Base-by-base conservation (phyloP, 805 yeast genomes). In the Kodamaea hsintzibuensis region DNA sequence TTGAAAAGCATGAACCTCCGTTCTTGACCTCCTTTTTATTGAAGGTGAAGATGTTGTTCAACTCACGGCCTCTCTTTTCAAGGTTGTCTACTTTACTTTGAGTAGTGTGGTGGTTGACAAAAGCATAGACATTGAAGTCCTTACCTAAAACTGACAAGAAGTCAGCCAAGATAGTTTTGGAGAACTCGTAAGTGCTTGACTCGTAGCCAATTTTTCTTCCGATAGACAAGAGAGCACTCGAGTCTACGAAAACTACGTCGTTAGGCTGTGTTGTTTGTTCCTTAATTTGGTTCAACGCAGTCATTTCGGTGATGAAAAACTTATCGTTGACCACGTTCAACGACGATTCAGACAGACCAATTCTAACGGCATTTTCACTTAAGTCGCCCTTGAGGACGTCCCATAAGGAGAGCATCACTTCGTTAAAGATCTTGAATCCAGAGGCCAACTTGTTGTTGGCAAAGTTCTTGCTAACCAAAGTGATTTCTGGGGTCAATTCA, bases 281-380 rank as follows among this genome's bases (percentile, higher is more conserved):
- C 43, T 38, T 27, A 22, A 51, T 19, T 2, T 51, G 39, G 9
- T 62, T 54, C 13, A 65, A 38, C 6, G 60, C 46, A 42, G 79
- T 68, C 53, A 81, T 60, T 60, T 82, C 85, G 52, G 68, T 74
- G 55, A 80, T 77, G 65, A 75, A 81, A n/a, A 67, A 59, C 57
- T 76, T 73, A 59, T 81, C 83, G 61, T 72, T 76, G 52, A 80
- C 72, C 42, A 70, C 61, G 17, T 18, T 12, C 47, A 27, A 27
- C n/a, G 47, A 44, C 2, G 47, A 33, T 10, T 17, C 12, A 5
- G 44, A 19, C 25, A 5, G 44, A 25, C 44, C 44, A 13, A 40
- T 17, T 40, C 44, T 40, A 10, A 40, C 44, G 22, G 44, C 44
- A 37, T 42, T 47, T 18, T 50, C 46, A 19, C 42, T 22, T 47